phyloP scores from a whole-genome alignment of 768 basidiomycete genomes.

The Trametes gibbosa region DNA sequence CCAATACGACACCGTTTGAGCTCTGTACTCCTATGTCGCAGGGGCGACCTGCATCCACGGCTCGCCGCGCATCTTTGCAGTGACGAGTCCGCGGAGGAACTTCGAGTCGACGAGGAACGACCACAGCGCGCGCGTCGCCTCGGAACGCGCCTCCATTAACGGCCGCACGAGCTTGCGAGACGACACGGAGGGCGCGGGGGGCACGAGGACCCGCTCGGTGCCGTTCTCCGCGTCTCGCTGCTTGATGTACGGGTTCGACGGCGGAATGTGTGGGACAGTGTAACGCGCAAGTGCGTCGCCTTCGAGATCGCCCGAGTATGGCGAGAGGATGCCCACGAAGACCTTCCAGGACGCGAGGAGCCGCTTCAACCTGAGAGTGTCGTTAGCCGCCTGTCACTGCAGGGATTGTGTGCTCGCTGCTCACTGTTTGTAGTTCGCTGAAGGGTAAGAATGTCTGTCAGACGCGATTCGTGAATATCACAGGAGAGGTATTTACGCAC shows the following conservation, averaged over 20 bases:
- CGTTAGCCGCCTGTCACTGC: neutral
- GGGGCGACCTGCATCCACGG: conserved; percentile 21
- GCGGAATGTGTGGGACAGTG: conserved; percentile 13
- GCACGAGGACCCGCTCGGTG: neutral
- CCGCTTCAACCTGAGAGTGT: conserved; percentile 27
- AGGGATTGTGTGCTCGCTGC: neutral
- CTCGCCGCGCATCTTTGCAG: conserved; percentile 10
- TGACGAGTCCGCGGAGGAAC: conserved; percentile 12
- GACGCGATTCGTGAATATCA: neutral
- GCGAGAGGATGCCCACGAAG: conserved; percentile 34
- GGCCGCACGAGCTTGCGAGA: conserved; percentile 17
- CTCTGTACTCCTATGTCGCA: neutral
- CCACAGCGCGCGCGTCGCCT: conserved; percentile 17
- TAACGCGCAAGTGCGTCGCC: conserved; percentile 9
- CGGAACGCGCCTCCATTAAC: conserved; percentile 15
- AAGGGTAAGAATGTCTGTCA: neutral
- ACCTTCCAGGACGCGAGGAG: conserved; percentile 40
- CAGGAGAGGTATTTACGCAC: conserved; percentile 24
- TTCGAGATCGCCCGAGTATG: conserved; percentile 12
- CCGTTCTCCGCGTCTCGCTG: neutral
- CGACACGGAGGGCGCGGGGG: neutral
- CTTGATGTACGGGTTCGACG: conserved; percentile 20
- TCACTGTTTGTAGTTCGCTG: conserved; percentile 31
- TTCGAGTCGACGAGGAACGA: conserved; percentile 18
- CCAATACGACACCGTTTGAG: neutral